Evolutionary conservation across 768 basidiomycete species (phyloP).

Genomic region (Panus rudis): DNA sequence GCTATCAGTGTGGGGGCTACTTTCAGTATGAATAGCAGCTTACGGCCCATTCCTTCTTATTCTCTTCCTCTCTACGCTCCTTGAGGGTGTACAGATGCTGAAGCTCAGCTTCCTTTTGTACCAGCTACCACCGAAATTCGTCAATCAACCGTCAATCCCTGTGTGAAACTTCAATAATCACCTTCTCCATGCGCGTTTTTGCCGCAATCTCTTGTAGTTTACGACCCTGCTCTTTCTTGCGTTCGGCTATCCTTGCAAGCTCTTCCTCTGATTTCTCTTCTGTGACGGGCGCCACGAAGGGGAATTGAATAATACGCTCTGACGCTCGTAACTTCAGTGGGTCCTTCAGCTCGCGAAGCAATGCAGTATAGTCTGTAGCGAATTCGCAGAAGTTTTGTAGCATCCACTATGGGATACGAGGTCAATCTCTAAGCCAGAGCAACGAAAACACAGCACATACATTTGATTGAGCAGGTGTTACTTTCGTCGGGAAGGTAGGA

Average conservation of each 20-base stretch:
- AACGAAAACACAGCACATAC: conserved; percentile 34
- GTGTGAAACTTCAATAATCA: no score
- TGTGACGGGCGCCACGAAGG: conserved; percentile 51
- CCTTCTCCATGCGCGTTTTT: conserved; percentile 81
- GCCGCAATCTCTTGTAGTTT: conserved; percentile 89
- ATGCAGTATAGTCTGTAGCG: conserved; percentile 63
- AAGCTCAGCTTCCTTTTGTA: conserved; percentile 72
- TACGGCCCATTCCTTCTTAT: conserved; percentile 73
- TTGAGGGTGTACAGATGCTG: conserved; percentile 56
- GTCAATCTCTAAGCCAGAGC: not conserved
- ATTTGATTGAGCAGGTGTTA: conserved; percentile 69
- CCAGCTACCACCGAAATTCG: conserved; percentile 36
- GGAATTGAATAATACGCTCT: conserved; percentile 83
- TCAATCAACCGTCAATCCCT: no score
- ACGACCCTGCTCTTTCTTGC: conserved; percentile 76
- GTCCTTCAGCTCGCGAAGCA: conserved; percentile 61
- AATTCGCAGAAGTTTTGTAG: conserved; percentile 82
- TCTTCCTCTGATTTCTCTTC: conserved; percentile 94
- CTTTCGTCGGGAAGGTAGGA: conserved; percentile 82
- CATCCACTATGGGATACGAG: conserved; percentile 66
- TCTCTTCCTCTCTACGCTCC: conserved; percentile 51
- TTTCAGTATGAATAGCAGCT: conserved; percentile 11
- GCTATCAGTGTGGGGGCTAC: not conserved
- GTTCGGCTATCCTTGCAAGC: conserved; percentile 67
- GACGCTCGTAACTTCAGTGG: conserved; percentile 55